Percentiles rank a stretch among this genome's conserved stretches.
Conservation (phyloP, 768 basidiomycete genomes). For the Podaxis sp. region DNA sequence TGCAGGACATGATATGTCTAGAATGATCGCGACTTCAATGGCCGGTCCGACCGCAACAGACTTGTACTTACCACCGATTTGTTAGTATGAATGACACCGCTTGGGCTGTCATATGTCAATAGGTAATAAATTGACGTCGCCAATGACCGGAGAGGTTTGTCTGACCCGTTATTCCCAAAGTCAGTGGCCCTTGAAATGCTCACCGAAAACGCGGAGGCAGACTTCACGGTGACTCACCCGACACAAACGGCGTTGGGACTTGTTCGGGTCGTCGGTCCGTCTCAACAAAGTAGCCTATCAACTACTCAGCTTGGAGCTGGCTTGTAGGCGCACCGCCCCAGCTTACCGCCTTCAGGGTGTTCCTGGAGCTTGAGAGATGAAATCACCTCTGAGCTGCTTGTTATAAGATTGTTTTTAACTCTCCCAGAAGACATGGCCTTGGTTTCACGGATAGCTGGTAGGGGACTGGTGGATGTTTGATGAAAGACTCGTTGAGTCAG, state of each 20-base stretch:
- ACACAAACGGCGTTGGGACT: conserved; percentile 17
- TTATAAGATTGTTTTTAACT: neutral
- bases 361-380: neutral
- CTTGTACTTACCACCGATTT: conserved; percentile 38
- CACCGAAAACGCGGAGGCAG: neutral
- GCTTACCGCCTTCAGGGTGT: conserved; percentile 5
- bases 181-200: neutral
- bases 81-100: conserved; percentile 45
- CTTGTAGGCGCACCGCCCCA: neutral
- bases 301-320: too few species aligned
- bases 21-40: neutral
- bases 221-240: conserved; percentile 11
- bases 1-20: conserved; percentile 54
- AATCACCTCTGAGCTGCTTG: neutral
- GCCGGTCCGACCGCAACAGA: neutral
- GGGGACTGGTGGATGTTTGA: neutral
- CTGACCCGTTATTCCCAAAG: neutral
- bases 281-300: conserved; percentile 19
- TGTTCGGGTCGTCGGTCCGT: conserved; percentile 16
- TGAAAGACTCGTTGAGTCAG: neutral
- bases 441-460: neutral
- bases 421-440: neutral
- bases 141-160: conserved; percentile 27
- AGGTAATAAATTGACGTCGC: conserved; percentile 51
- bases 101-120: conserved; percentile 36